These are phyloP conservation scores for Trametes gibbosa DNA, from an alignment of 768 basidiomycete species.

Conservation along the genomic window DNA sequence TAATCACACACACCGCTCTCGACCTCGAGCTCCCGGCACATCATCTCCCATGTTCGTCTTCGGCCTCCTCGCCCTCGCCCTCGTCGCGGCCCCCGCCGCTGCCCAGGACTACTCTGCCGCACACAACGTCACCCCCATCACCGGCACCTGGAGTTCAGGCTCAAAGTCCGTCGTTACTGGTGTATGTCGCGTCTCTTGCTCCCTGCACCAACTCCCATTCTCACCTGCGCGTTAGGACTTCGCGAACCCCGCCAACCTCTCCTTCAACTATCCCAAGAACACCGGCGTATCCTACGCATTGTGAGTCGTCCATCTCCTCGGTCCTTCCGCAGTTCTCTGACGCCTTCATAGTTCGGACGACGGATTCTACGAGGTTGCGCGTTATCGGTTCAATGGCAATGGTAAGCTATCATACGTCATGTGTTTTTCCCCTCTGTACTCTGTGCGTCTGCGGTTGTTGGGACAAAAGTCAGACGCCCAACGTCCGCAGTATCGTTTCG, in stretches of 20 bases:
- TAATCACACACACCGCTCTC: slow-evolving; percentile 16
- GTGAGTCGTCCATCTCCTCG: slow-evolving; percentile 46
- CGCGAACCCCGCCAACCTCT: slow-evolving; percentile 76
- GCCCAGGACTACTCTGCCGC: slow-evolving; percentile 39
- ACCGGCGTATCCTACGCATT: slow-evolving; percentile 90
- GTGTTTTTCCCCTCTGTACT: too few species aligned
- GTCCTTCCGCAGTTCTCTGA: not conserved
- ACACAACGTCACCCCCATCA: slow-evolving; percentile 69
- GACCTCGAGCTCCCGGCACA: not conserved
- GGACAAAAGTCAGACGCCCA: too few species aligned
- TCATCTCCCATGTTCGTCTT: slow-evolving; percentile 15
- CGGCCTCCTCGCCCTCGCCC: slow-evolving; percentile 26
- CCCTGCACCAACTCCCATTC: not conserved
- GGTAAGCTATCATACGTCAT: slow-evolving; percentile 45
- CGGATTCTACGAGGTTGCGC: slow-evolving; percentile 84
- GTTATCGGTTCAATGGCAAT: slow-evolving; percentile 87
- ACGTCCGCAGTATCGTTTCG: too few species aligned
- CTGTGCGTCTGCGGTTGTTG: too few species aligned
- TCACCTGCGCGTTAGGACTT: slow-evolving; percentile 56
- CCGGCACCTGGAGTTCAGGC: slow-evolving; percentile 87
- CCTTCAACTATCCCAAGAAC: slow-evolving; percentile 80
- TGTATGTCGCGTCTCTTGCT: slow-evolving; percentile 43
- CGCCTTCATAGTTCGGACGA: slow-evolving; percentile 53
- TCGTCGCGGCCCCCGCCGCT: slow-evolving; percentile 30
- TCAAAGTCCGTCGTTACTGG: slow-evolving; percentile 77